Base-by-base conservation (phyloP, 306 rosid genomes). In the Corylus heterophylla region DNA sequence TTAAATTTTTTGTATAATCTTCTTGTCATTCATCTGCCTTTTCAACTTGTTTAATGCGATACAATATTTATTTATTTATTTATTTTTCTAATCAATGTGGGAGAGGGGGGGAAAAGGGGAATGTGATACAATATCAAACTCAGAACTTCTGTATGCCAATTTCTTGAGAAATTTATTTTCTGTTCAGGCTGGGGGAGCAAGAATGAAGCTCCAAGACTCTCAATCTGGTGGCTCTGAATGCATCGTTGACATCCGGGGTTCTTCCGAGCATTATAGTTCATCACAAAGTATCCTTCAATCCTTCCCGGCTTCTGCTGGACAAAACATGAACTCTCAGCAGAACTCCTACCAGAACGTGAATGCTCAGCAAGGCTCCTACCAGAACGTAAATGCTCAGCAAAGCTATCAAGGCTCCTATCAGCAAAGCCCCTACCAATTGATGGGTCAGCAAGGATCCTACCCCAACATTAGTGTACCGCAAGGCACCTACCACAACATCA, bases 381-480 rank as follows among this genome's bases (percentile, higher is more conserved):
- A 42, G 27, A 59, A 52, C 58, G 17, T 55, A 11, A 76, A 72
- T 54, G 16, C 78, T 76, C 69, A 2, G 18, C 85, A 71, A 70
- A 59, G 68, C 22, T 8, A 68, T 8, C 80, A 58, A 59, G 72
- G 78, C 31, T 69, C 37, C 49, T 64, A 79, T 42, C 74, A 47
- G 56, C 72, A 54, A 37, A 76, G 78, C 62, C 81, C 78, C 42
- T 62, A 75, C 64, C 77, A 63, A 50, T 16, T 72, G 62, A 70
- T 76, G n/a, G 68, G 70, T 58, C 84, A 69, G 48, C 84, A 73
- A 56, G 82, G 84, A 64, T 20, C 87, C 5, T 55, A 80, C 59
- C 61, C 78, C n/a, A 29, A 67, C 79, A 67, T 9, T 51, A 80
- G 61, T 66, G 68, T 61, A 71, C 29, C 76, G 0, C 83, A 61